These are phyloP conservation scores for Fistulifera solaris DNA, from an alignment of 108 stramenopile genomes.

Conservation along the genomic window DNA sequence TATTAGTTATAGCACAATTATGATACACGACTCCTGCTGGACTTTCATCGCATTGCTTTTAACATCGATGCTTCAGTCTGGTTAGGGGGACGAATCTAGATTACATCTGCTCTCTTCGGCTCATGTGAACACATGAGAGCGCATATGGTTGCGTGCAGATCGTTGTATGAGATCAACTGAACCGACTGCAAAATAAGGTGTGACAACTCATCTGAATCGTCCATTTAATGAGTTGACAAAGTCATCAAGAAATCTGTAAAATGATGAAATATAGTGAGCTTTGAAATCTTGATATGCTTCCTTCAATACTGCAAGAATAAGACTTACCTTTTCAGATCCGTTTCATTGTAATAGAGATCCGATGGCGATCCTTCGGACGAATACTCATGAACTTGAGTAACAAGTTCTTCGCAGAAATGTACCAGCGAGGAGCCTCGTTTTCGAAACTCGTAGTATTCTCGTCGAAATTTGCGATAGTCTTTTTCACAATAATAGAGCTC, in stretches of 20 bases:
- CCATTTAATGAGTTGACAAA: slow-evolving; percentile 13
- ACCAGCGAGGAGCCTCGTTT: not conserved
- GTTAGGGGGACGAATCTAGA: too few species aligned
- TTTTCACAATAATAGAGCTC: slow-evolving; percentile 6
- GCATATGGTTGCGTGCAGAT: too few species aligned
- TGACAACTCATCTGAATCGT: not conserved
- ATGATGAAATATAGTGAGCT: not conserved
- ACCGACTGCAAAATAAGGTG: too few species aligned
- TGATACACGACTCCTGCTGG: too few species aligned
- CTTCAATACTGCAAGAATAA: too few species aligned
- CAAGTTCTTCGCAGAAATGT: slow-evolving; percentile 1
- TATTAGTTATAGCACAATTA: too few species aligned
- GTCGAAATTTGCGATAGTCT: slow-evolving; percentile 9
- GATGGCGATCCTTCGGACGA: slow-evolving; percentile 1
- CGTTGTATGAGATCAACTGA: too few species aligned
- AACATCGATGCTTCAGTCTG: too few species aligned
- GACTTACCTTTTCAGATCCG: slow-evolving; percentile 10
- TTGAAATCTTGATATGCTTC: not conserved
- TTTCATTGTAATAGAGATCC: slow-evolving; percentile 9
- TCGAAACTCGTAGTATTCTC: not conserved
- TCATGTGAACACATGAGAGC: too few species aligned
- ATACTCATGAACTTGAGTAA: slow-evolving; percentile 8
- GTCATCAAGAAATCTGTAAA: slow-evolving; percentile 15
- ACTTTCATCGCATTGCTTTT: too few species aligned
- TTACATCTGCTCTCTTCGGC: too few species aligned